phyloP scores from a whole-genome alignment of 352 stramenopile genomes.

The Globisporangium solare region DNA sequence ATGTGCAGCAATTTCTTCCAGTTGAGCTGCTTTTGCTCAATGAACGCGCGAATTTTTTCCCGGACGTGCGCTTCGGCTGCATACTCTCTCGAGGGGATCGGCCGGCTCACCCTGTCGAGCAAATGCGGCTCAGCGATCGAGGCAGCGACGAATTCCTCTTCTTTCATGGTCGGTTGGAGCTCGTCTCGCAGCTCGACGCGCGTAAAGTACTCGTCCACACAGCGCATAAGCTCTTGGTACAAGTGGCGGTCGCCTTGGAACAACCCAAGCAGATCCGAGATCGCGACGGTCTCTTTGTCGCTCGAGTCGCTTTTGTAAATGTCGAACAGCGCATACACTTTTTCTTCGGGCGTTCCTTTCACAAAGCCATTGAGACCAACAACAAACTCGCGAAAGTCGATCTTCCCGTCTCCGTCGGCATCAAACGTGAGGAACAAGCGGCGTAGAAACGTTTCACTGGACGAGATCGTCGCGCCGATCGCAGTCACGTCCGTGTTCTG shows the following conservation, averaged over 20 bases:
- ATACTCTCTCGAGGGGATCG: conserved; percentile 22
- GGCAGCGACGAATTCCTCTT: conserved; percentile 36
- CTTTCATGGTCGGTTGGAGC: conserved; percentile 22
- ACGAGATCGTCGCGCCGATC: conserved; percentile 39
- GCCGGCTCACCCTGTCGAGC: conserved; percentile 32
- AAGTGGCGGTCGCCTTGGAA: conserved; percentile 41
- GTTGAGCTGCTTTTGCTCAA: conserved; percentile 18
- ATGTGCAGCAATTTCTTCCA: conserved; percentile 26
- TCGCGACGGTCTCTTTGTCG: conserved; percentile 22
- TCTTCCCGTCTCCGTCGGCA: conserved; percentile 34
- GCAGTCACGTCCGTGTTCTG: conserved; percentile 17
- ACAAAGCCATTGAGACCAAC: conserved; percentile 40
- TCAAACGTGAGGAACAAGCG: conserved; percentile 42
- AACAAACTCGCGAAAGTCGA: conserved; percentile 51
- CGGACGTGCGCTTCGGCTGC: conserved; percentile 26
- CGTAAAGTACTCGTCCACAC: conserved; percentile 45
- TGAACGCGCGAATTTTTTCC: conserved; percentile 26
- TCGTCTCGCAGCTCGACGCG: conserved; percentile 32
- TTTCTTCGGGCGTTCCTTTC: conserved; percentile 32
- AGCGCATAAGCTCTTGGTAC: conserved; percentile 40
- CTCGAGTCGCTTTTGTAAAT: conserved; percentile 23
- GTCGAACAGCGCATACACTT: conserved; percentile 36
- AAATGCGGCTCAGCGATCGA: conserved; percentile 32
- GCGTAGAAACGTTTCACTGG: conserved; percentile 36
- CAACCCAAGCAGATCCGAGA: conserved; percentile 37